Evolutionary conservation across 345 rosid species (phyloP).

Genomic region (Acer negundo): DNA sequence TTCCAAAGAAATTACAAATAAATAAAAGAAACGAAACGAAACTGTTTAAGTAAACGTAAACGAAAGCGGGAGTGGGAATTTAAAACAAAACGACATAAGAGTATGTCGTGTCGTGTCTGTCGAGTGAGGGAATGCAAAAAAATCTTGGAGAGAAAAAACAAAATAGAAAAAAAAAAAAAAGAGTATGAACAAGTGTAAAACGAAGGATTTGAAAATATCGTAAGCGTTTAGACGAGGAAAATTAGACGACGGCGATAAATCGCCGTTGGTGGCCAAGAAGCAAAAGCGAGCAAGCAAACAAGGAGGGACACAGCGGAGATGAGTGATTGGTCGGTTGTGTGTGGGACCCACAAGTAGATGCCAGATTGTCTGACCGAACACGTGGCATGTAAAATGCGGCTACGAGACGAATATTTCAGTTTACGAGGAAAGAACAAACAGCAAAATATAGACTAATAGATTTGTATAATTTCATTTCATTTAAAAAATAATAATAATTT

Average conservation of each 20-base stretch:
- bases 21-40: too few relatives aligned
- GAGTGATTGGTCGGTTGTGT: conserved; percentile 34
- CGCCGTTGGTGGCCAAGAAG: not conserved
- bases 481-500: not conserved
- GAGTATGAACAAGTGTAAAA: too few relatives aligned
- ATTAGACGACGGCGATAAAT: not conserved
- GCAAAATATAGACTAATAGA: not conserved
- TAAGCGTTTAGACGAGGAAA: conserved; percentile 3
- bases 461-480: not conserved
- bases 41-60: too few relatives aligned
- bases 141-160: too few relatives aligned
- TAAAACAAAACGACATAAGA: too few relatives aligned
- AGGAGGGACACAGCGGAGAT: conserved; percentile 9
- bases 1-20: too few relatives aligned
- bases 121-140: not conserved
- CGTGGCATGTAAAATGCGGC: conserved; percentile 43
- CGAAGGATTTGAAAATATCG: not conserved
- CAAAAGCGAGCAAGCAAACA: not conserved
- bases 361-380: conserved; percentile 27
- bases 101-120: not conserved
- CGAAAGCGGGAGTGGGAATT: too few relatives aligned
- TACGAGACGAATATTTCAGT: conserved; percentile 48
- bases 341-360: conserved; percentile 25
- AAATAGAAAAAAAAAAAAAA: too few relatives aligned
- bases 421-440: conserved; percentile 49